A percentile compares a stretch with the other conserved stretches of the same genome.
Conservation (phyloP, 805 yeast species). For the Ogataea methanolica region DNA sequence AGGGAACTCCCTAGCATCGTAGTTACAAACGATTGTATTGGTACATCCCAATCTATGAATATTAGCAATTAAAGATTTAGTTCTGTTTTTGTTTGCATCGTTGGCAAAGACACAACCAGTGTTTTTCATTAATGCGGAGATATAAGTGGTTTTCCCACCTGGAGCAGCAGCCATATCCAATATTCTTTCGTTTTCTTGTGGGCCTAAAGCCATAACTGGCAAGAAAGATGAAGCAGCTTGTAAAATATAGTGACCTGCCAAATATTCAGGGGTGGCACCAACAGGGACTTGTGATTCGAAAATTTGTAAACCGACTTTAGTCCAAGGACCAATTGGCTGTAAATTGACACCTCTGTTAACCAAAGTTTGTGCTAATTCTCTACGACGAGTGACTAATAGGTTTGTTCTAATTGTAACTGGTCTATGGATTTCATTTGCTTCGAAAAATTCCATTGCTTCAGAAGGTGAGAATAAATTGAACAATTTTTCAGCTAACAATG, state of each 20-base stretch:
- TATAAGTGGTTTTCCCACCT: constrained; percentile 96
- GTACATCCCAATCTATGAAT: constrained; percentile 96
- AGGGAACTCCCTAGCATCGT: constrained; percentile 98
- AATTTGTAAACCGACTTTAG: constrained; percentile 94
- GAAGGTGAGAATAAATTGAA: constrained; percentile 89
- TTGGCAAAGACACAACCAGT: constrained; percentile 97
- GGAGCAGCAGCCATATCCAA: constrained; percentile 99
- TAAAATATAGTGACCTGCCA: constrained; percentile 95
- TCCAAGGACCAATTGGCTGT: constrained; percentile 97
- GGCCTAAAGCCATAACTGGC: constrained; percentile 96
- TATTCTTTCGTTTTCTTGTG: constrained; percentile 94
- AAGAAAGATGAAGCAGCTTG: constrained; percentile 98
- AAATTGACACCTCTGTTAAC: constrained; percentile 96
- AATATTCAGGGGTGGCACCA: constrained; percentile 98
- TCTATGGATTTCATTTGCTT: constrained; percentile 95
- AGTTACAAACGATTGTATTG: constrained; percentile 93
- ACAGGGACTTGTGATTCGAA: constrained; percentile 99
- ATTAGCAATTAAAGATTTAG: constrained; percentile 93
- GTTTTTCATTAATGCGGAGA: constrained; percentile 94
- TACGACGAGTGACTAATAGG: constrained; percentile 87
- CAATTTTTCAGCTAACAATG: constrained; percentile 87
- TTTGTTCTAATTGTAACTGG: constrained; percentile 98
- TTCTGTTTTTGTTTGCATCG: constrained; percentile 94
- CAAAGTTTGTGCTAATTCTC: constrained; percentile 91
- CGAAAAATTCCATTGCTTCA: constrained; percentile 97